phyloP scores from a whole-genome alignment of 371 early-diverging fungal species.

The Dichotomocladium elegans region DNA sequence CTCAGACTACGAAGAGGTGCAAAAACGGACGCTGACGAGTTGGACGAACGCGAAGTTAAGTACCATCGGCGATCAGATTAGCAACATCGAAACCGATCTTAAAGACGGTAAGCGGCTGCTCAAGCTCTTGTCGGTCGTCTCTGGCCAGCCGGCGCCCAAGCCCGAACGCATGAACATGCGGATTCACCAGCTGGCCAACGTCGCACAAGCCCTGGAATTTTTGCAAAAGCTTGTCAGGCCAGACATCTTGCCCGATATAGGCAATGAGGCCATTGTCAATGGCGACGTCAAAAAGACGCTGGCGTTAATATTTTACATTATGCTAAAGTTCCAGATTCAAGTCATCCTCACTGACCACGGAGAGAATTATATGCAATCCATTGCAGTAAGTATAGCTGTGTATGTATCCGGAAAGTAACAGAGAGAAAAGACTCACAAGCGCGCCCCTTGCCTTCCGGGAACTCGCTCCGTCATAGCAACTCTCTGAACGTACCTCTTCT shows the following conservation, averaged over 20 bases:
- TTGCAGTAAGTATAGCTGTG: conserved; percentile 29
- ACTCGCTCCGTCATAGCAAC: too few relatives aligned
- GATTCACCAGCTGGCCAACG: conserved; percentile 80
- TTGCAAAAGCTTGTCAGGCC: conserved; percentile 60
- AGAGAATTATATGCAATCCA: conserved; percentile 30
- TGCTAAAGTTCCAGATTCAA: conserved; percentile 68
- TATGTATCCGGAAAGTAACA: too few relatives aligned
- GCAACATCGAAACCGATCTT: conserved; percentile 54
- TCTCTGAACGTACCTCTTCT: conserved; percentile 7
- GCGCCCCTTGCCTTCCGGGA: too few relatives aligned
- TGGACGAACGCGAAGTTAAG: conserved; percentile 76
- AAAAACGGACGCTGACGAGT: conserved; percentile 75
- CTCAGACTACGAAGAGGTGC: conserved; percentile 56
- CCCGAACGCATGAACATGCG: conserved; percentile 66
- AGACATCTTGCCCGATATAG: conserved; percentile 72
- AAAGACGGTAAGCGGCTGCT: conserved; percentile 63
- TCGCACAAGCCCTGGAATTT: conserved; percentile 68
- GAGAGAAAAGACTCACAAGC: too few relatives aligned
- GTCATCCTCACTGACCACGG: conserved; percentile 44
- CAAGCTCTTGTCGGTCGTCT: conserved; percentile 54
- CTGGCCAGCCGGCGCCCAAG: conserved; percentile 50
- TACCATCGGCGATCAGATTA: conserved; percentile 32
- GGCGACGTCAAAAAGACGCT: conserved; percentile 83
- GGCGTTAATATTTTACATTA: conserved; percentile 79
- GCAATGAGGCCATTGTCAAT: conserved; percentile 81